Evolutionary conservation across 345 rosid species (phyloP), one percentile per base, ranked within the genome.

Genomic region (Hypericum perforatum): DNA sequence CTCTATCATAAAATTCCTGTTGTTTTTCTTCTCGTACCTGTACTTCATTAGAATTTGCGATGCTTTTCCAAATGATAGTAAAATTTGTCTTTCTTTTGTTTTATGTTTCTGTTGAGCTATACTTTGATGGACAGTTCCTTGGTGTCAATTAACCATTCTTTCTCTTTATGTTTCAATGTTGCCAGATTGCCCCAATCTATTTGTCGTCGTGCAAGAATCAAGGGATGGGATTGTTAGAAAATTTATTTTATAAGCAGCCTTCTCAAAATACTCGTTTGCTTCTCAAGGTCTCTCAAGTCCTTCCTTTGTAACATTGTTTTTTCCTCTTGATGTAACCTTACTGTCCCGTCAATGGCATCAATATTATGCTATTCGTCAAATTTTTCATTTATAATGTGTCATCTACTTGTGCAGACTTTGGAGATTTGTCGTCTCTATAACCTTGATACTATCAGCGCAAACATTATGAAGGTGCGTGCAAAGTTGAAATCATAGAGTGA

Each of bases 131-230:
- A 9, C 16, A 0, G 16, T 4, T 16, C 9, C 7, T 13, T 12
- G 14, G 14, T 7, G 16, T 11, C 16, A 7, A 8, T 46, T n/a
- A 11, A 5, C 8, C 52, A 50, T 9, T 37, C 37, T 6, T 46
- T 8, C 7, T 39, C 43, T 41, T 53, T 15, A 36, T 59, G 16
- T 37, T 64, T 40, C 61, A 39, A 51, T 38, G 46, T 43, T 40
- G 63, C 52, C 92, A 91, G 98, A 85, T 88, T 49, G 96, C 95
- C 63, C 95, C 95, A 39, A 76, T 92, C 62, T 92, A 92, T 75
- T 71, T 92, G 76, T 53, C 81, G 53, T 88, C 95, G 5, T 88
- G 96, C 61, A 71, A 68, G 77, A 85, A 80, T 80, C 98, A 79
- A 60, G 98, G 98, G 52, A 60, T 85, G 86, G 75, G 82, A 48